phyloP scores from a whole-genome alignment of 441 rosid genomes.

The Adansonia gregorii region DNA sequence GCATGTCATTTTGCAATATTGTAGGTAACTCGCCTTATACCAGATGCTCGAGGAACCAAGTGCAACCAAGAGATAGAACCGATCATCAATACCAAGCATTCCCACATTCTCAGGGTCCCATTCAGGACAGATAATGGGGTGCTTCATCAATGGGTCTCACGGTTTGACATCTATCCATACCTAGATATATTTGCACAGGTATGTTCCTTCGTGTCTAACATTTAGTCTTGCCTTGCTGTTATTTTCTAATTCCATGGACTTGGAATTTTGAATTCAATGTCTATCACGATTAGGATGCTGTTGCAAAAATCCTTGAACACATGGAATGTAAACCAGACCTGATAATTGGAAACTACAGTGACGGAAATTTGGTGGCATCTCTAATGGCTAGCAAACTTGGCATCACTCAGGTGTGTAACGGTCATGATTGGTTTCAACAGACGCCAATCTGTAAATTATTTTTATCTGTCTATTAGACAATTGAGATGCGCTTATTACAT shows the following conservation, averaged over 20 bases:
- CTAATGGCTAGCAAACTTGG: slow-evolving; percentile 80
- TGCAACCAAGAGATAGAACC: slow-evolving; percentile 86
- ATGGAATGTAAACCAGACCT: slow-evolving; percentile 86
- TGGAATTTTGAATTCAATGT: not conserved
- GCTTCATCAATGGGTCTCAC: slow-evolving; percentile 82
- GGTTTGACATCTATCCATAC: slow-evolving; percentile 88
- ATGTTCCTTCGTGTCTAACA: slow-evolving; percentile 13
- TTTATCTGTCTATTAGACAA: not conserved
- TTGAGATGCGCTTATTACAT: slow-evolving; percentile 10
- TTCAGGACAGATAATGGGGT: slow-evolving; percentile 70
- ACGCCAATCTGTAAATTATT: not conserved
- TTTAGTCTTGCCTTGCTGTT: not conserved
- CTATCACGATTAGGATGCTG: slow-evolving; percentile 55
- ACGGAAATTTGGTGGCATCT: slow-evolving; percentile 93
- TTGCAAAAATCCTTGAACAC: slow-evolving; percentile 59
- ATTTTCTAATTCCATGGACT: not conserved
- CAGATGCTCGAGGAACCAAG: slow-evolving; percentile 79
- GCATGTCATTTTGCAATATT: not conserved
- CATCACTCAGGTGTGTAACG: slow-evolving; percentile 58
- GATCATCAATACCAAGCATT: slow-evolving; percentile 68
- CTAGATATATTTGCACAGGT: slow-evolving; percentile 79
- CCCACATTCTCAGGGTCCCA: slow-evolving; percentile 83
- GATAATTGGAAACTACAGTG: slow-evolving; percentile 89
- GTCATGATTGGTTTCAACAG: slow-evolving; percentile 13
- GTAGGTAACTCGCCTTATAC: slow-evolving; percentile 82